Conservation (phyloP, 495 filamentous ascomycete species). For the Beverwykella pulmonaria region DNA sequence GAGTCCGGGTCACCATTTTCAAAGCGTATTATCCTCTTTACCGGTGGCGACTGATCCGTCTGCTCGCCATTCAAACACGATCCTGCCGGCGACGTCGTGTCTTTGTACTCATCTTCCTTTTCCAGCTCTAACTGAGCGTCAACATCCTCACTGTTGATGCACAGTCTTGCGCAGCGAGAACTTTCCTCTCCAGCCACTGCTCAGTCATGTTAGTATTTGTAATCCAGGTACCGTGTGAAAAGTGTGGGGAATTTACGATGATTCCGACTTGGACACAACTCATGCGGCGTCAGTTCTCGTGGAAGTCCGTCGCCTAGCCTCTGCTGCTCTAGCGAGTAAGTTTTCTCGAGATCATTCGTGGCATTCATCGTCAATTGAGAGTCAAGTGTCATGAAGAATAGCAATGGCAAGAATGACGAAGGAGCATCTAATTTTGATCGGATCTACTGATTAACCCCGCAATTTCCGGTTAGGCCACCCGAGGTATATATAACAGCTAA, state of each 20-base stretch:
- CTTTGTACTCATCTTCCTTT: constrained; percentile 32
- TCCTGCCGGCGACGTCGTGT: constrained; percentile 40
- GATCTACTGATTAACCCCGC: not conserved
- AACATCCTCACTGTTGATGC: constrained; percentile 25
- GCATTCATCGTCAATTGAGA: too few species aligned
- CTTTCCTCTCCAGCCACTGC: not conserved
- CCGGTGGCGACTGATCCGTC: not conserved
- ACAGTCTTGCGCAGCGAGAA: constrained; percentile 1
- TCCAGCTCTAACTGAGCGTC: constrained; percentile 35
- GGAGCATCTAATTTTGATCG: not conserved
- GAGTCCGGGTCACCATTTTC: constrained; percentile 38
- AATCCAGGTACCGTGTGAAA: not conserved
- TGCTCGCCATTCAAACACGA: not conserved
- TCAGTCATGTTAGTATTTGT: not conserved
- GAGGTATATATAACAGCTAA: not conserved
- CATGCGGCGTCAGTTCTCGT: not conserved
- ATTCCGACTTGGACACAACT: constrained; percentile 3
- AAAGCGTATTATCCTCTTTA: constrained; percentile 30
- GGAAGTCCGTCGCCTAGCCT: constrained; percentile 10
- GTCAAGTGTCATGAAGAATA: not conserved
- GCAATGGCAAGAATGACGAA: not conserved
- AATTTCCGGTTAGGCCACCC: not conserved
- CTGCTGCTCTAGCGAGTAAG: constrained; percentile 27
- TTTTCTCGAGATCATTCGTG: constrained; percentile 20
- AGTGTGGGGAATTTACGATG: not conserved